A percentile compares a stretch with the other conserved stretches of the same genome.
These are phyloP conservation scores for Saxispiralis lemnorum DNA, from an alignment of 495 filamentous ascomycete species.

Conservation along the genomic window DNA sequence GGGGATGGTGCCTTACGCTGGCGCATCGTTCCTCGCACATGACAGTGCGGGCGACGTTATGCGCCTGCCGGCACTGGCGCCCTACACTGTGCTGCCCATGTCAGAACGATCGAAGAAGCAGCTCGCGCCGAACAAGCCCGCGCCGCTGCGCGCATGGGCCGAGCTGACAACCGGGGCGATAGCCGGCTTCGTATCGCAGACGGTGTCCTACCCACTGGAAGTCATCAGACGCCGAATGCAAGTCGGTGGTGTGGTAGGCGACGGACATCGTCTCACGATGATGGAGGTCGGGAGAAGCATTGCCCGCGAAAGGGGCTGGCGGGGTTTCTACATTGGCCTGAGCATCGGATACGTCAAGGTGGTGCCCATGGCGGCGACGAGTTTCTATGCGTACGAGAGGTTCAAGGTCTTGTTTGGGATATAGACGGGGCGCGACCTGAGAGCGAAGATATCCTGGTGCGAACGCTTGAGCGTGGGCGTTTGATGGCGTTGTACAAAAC, in stretches of 20 bases:
- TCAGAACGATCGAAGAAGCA: conserved; percentile 24
- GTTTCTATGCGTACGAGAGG: conserved; percentile 68
- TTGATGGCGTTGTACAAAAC: too few relatives aligned
- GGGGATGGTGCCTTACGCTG: conserved; percentile 93
- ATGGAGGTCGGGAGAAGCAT: conserved; percentile 60
- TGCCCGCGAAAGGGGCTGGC: conserved; percentile 52
- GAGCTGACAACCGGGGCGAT: conserved; percentile 69
- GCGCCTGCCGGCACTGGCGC: conserved; percentile 42
- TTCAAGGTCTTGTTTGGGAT: conserved; percentile 58
- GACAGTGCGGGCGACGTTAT: conserved; percentile 71
- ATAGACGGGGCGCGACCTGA: conserved; percentile 17
- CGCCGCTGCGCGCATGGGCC: conserved; percentile 57
- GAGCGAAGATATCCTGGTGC: too few relatives aligned
- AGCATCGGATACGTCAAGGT: conserved; percentile 92
- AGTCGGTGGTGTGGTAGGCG: conserved; percentile 82
- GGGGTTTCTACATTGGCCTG: conserved; percentile 82
- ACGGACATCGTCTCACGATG: conserved; percentile 61
- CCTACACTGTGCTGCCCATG: conserved; percentile 45
- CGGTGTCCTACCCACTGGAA: conserved; percentile 80
- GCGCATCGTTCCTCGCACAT: conserved; percentile 92
- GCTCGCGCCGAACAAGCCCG: conserved; percentile 37
- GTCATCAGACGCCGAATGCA: conserved; percentile 88
- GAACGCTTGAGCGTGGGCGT: too few relatives aligned
- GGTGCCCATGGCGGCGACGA: conserved; percentile 72
- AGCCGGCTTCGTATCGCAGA: conserved; percentile 77